phyloP scores from a whole-genome alignment of 371 early-diverging fungal species.

The Mortierella sp. region DNA sequence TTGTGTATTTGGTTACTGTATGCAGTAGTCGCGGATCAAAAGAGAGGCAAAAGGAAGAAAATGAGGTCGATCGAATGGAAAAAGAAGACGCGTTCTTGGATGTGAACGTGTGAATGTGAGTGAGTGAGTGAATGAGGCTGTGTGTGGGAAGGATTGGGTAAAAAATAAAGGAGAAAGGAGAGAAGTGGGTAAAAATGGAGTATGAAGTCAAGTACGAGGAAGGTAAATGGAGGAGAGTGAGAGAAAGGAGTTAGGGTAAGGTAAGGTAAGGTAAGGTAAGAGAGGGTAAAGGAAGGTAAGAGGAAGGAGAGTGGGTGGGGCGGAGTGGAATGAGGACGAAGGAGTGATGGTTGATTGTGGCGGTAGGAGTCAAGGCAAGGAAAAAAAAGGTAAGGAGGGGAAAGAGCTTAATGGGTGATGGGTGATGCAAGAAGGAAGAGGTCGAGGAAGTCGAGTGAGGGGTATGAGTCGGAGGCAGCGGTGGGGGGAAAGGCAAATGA shows the following conservation, averaged over 20 bases:
- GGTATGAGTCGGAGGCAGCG: slow-evolving; percentile 11
- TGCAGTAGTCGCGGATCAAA: too few species aligned
- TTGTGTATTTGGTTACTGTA: too few species aligned
- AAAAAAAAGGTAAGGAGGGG: neutral
- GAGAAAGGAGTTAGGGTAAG: neutral
- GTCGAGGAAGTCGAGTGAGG: neutral
- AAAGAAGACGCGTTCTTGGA: neutral
- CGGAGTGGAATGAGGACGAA: neutral
- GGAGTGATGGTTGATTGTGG: neutral
- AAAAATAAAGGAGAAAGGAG: neutral
- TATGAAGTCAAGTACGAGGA: neutral
- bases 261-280: neutral
- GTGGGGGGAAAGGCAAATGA: neutral
- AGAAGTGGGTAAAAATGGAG: neutral
- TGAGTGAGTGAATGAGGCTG: neutral
- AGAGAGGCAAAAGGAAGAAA: too few species aligned
- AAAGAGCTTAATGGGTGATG: neutral
- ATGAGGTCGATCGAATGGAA: neutral
- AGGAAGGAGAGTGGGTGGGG: neutral
- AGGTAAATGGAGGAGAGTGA: neutral
- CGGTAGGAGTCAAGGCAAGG: neutral
- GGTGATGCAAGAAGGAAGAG: neutral
- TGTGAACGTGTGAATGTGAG: neutral
- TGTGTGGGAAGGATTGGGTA: neutral
- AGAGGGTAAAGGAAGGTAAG: neutral